Evolutionary conservation across 1,284 basidiomycete species (phyloP).

Genomic region (Psilocybe mexicana): DNA sequence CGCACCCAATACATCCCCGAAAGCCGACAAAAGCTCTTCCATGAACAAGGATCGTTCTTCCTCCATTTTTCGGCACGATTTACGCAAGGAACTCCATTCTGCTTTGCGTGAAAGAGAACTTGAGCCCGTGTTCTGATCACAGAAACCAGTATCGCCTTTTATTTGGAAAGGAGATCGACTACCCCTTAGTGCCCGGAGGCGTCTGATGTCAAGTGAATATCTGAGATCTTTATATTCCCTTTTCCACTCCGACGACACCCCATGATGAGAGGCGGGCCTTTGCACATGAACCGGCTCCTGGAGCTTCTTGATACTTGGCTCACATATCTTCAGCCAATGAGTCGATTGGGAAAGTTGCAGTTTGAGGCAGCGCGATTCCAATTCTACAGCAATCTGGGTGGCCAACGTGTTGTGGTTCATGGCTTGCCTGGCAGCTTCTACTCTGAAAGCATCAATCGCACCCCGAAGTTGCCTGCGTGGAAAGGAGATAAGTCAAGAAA

Average conservation of each 20-base stretch:
- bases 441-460: constrained; percentile 18
- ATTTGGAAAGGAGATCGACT: constrained; percentile 1
- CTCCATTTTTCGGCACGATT: constrained; percentile 18
- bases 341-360: constrained; percentile 11
- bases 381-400: constrained; percentile 17
- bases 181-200: constrained; percentile 12
- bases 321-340: constrained; percentile 13
- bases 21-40: constrained; percentile 15
- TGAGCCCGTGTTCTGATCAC: background rate
- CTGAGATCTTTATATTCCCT: constrained; percentile 20
- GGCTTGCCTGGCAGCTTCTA: constrained; percentile 20
- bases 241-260: constrained; percentile 18
- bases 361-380: constrained; percentile 18
- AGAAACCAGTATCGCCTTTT: background rate
- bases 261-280: constrained; percentile 2
- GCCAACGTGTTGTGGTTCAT: constrained; percentile 19
- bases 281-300: constrained; percentile 8
- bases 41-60: constrained; percentile 11
- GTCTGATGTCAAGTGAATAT: constrained; percentile 13
- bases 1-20: constrained; percentile 9
- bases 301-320: constrained; percentile 13
- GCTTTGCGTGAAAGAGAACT: background rate
- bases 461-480: constrained; percentile 15
- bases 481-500: background rate
- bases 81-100: constrained; percentile 14